A percentile compares a stretch with the other conserved stretches of the same genome.
These are phyloP conservation scores for Claviceps sp. DNA, from an alignment of 2,329 filamentous ascomycete species.

Conservation along the genomic window DNA sequence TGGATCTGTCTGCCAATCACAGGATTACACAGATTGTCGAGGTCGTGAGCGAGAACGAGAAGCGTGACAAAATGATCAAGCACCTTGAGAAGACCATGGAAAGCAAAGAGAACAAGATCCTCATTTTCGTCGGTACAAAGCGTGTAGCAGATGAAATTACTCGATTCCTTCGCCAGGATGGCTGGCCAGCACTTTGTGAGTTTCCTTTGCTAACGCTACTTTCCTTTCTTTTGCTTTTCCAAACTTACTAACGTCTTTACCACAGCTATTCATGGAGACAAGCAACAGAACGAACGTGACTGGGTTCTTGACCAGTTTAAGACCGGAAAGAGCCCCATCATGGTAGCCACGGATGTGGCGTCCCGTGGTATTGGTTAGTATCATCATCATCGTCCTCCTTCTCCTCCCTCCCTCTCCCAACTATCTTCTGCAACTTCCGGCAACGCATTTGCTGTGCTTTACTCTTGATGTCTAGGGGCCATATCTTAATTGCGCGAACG, in stretches of 20 bases:
- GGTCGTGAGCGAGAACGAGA: constrained; percentile 91
- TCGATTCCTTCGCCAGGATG: constrained; percentile 90
- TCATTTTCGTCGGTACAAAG: constrained; percentile 90
- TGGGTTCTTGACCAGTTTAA: constrained; percentile 99
- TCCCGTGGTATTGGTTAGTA: constrained; percentile 99
- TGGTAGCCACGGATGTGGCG: constrained; percentile 99
- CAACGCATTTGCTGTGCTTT: constrained; percentile 58
- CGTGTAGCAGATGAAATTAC: constrained; percentile 97
- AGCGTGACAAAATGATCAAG: constrained; percentile 94
- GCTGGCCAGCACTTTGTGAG: constrained; percentile 93
- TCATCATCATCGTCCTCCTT: constrained; percentile 21
- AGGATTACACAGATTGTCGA: constrained; percentile 97
- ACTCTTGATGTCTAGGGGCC: constrained; percentile 78
- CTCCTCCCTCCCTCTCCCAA: constrained; percentile 25
- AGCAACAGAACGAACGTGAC: constrained; percentile 98
- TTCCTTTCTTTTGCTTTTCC: constrained; percentile 20
- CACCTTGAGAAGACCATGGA: constrained; percentile 98
- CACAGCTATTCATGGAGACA: constrained; percentile 91
- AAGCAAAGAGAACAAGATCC: constrained; percentile 84
- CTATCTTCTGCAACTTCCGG: constrained; percentile 41
- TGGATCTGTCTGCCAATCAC: constrained; percentile 94
- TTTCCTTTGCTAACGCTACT: constrained; percentile 12
- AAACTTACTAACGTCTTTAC: constrained; percentile 18
- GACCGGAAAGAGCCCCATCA: constrained; percentile 97
- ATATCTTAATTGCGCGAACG: constrained; percentile 76